Percentiles rank a stretch among this genome's conserved stretches.
Evolutionary conservation across 371 early-diverging fungal species (phyloP).

Genomic region (Rhizopus microsporus): DNA sequence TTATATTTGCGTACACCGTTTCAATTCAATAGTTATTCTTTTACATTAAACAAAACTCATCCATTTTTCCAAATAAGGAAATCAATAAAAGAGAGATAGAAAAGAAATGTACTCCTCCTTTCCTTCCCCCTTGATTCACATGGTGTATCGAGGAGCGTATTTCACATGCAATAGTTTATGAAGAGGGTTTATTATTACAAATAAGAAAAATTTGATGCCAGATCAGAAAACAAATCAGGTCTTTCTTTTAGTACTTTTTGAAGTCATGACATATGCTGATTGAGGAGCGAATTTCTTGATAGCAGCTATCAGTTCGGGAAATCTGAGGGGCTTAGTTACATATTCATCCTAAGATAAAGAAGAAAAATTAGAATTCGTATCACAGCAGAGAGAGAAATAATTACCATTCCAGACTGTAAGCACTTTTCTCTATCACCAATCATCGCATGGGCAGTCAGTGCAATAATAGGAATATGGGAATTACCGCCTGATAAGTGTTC

Average conservation of each 20-base stretch:
- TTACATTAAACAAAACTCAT: too few relatives aligned
- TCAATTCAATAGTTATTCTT: too few relatives aligned
- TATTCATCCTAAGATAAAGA: slow-evolving; percentile 59
- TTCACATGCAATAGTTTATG: too few relatives aligned
- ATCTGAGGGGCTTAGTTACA: slow-evolving; percentile 69
- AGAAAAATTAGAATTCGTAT: background rate
- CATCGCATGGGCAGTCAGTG: slow-evolving; percentile 84
- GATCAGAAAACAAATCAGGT: background rate
- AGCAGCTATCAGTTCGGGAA: slow-evolving; percentile 61
- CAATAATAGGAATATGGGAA: slow-evolving; percentile 71
- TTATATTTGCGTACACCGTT: too few relatives aligned
- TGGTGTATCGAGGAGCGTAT: too few relatives aligned
- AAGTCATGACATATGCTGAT: slow-evolving; percentile 16
- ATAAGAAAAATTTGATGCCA: background rate
- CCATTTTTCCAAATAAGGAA: too few relatives aligned
- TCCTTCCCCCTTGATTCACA: too few relatives aligned
- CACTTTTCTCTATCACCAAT: slow-evolving; percentile 80
- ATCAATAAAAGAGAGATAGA: too few relatives aligned
- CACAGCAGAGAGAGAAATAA: background rate
- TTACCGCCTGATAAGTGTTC: slow-evolving; percentile 48
- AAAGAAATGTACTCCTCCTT: too few relatives aligned
- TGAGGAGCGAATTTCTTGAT: slow-evolving; percentile 59
- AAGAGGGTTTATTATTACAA: too few relatives aligned
- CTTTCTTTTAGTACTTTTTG: slow-evolving; percentile 6
- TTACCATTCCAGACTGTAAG: slow-evolving; percentile 72